Percentiles rank a stretch among this genome's conserved stretches.
Evolutionary conservation across 768 basidiomycete species (phyloP).

Genomic region (Lactarius hatsudake): DNA sequence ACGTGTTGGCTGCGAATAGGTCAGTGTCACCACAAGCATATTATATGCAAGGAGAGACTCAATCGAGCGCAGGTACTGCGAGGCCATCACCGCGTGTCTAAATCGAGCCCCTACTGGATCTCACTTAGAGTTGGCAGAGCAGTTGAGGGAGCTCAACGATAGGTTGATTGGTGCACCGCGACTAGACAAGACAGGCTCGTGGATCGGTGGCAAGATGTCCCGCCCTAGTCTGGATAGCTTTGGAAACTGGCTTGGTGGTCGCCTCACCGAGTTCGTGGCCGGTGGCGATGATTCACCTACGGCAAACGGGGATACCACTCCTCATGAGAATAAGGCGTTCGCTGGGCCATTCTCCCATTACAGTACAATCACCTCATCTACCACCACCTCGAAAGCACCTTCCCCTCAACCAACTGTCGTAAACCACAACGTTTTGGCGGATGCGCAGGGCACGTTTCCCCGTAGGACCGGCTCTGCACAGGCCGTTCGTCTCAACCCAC

Average conservation of each 20-base stretch:
- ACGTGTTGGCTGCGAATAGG: conserved; percentile 74
- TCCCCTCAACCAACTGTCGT: conserved; percentile 57
- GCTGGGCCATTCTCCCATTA: conserved; percentile 91
- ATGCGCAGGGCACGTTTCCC: conserved; percentile 41
- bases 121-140: conserved; percentile 62
- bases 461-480: conserved; percentile 69
- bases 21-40: conserved; percentile 34
- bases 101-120: conserved; percentile 63
- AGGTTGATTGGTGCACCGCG: conserved; percentile 71
- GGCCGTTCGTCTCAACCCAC: conserved; percentile 49
- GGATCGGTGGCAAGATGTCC: conserved; percentile 82
- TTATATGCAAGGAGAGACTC: conserved; percentile 9
- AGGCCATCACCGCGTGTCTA: conserved; percentile 74
- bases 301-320: conserved; percentile 32
- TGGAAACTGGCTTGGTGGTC: conserved; percentile 88
- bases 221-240: conserved; percentile 92
- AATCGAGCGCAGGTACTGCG: conserved; percentile 74
- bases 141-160: conserved; percentile 75
- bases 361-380: conserved; percentile 83
- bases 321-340: conserved; percentile 42
- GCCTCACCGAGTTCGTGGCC: conserved; percentile 91
- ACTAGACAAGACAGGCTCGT: conserved; percentile 74
- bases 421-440: conserved; percentile 35
- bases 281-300: conserved; percentile 57
- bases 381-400: conserved; percentile 69